Base-by-base conservation (phyloP, 1,139 yeast genomes). In the Saccharomyces hybrid region DNA sequence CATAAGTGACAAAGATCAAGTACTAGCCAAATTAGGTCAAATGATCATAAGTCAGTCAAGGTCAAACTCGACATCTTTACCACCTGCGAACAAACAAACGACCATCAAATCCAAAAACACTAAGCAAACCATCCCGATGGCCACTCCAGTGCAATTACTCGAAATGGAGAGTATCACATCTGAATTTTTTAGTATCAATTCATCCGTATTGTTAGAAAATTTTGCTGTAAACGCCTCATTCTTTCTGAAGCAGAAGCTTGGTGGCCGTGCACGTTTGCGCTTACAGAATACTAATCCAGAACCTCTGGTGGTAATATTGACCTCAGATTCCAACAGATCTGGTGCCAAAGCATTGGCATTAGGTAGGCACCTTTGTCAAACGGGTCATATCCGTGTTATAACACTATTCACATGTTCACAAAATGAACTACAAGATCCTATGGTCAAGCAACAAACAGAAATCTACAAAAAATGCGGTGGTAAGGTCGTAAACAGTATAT, bases 71-170 rank as follows among this genome's bases (percentile, higher is more conserved):
- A 56, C 57, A 34, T 50, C 59, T 8, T 46, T 48, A 5, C 56
- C 62, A 2, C 32, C 53, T 11, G 51, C 59, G 13, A 53, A 51
- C 14, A 52, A 50, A 34, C 8, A 53, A 47, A 27, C 59, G 56
- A 13, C 58, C 56, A 8, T 60, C 32, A 59, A 49, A 38, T 58
- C 60, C 14, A 57, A 52, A 23, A 63, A 64, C 20, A 63, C 61
- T 42, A 61, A 61, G 3, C 63, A 66, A 47, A 56, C 69, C 2
- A 71, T 83, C 27, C 87, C 93, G 2, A 74, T 84, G 54, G 86
- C 91, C 14, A 81, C 93, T 1, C 93, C 96, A 0, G 82, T 88
- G 6, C 96, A 90, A 69, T 72, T 89, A 57, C 74, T 86, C n/a
- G 96, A 88, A 61, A 80, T 89, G 55, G 95, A 88, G 68, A 76